Conservation (phyloP, 345 rosid species). For the Microcos paniculata region DNA sequence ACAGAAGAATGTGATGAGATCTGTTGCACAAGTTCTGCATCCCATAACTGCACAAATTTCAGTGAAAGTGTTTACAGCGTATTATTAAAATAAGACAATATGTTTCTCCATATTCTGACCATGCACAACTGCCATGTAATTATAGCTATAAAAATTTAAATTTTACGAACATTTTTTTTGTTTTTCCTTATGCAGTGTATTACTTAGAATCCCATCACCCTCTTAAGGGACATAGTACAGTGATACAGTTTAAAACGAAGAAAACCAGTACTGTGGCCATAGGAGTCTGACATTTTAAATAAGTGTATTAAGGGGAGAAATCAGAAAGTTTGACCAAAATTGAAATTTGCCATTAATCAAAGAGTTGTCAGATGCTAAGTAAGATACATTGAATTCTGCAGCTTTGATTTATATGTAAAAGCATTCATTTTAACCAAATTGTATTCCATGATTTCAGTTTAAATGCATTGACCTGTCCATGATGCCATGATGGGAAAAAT, state of each 20-base stretch:
- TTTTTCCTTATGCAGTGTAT: not conserved
- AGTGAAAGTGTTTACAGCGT: not conserved
- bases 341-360: not conserved
- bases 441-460: not conserved
- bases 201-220: not conserved
- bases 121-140: not conserved
- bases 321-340: not conserved
- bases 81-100: not conserved
- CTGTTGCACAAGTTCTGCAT: constrained; percentile 50
- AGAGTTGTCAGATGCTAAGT: not conserved
- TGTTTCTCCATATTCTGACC: not conserved
- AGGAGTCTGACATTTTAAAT: not conserved
- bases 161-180: not conserved
- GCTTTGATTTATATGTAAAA: not conserved
- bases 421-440: not conserved
- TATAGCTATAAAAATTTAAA: not conserved
- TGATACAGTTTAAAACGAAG: not conserved
- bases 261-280: too few species aligned
- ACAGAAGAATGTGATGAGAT: constrained; percentile 74
- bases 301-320: not conserved
- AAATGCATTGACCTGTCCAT: not conserved
- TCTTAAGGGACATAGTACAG: not conserved
- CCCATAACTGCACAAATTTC: constrained; percentile 75
- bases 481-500: not conserved
- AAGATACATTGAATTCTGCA: not conserved